Percentiles rank a stretch among this genome's conserved stretches.
These are phyloP conservation scores for Aureobasidium lini DNA, from an alignment of 2,329 filamentous ascomycete genomes.

Conservation along the genomic window DNA sequence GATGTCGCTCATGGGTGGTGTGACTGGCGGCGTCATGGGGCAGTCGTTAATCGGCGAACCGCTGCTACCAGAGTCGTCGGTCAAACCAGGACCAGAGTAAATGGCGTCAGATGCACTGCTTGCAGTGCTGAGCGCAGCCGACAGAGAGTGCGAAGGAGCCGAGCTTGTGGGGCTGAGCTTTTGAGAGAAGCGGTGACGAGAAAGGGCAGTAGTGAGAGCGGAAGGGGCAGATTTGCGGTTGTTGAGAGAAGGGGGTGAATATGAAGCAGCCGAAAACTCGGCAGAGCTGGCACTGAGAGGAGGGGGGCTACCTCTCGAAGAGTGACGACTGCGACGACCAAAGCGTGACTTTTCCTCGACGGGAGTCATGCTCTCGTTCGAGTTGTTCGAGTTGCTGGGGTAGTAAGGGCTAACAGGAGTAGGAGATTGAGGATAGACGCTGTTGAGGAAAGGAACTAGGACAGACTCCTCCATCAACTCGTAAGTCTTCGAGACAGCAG, in stretches of 20 bases:
- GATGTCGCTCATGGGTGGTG: constrained; percentile 48
- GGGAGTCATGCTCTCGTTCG: constrained; percentile 31
- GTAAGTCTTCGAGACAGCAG: constrained; percentile 80
- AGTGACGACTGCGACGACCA: constrained; percentile 13
- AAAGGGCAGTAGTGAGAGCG: constrained; percentile 24
- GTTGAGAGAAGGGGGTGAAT: constrained; percentile 16
- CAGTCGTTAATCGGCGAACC: constrained; percentile 40
- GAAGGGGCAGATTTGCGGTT: constrained; percentile 29
- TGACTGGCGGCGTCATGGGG: constrained; percentile 70
- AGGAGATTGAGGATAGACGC: constrained; percentile 45
- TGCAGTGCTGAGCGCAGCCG: constrained; percentile 2
- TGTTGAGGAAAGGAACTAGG: constrained; percentile 82
- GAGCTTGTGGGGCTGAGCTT: constrained; percentile 28
- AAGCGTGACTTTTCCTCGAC: constrained; percentile 16
- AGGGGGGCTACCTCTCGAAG: constrained; percentile 24
- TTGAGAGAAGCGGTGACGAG: constrained; percentile 26
- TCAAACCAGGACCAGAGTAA: constrained; percentile 41
- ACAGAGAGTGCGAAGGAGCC: constrained; percentile 18
- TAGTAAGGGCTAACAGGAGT: constrained; percentile 33
- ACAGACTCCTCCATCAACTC: constrained; percentile 98
- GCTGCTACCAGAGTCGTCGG: constrained; percentile 59
- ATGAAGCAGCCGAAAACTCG: constrained; percentile 23
- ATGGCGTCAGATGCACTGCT: constrained; percentile 21
- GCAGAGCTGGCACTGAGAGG: constrained; percentile 23
- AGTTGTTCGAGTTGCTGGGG: constrained; percentile 38